phyloP scores from a whole-genome alignment of 2,329 filamentous ascomycete genomes.

The Pestalotiopsis sp. region DNA sequence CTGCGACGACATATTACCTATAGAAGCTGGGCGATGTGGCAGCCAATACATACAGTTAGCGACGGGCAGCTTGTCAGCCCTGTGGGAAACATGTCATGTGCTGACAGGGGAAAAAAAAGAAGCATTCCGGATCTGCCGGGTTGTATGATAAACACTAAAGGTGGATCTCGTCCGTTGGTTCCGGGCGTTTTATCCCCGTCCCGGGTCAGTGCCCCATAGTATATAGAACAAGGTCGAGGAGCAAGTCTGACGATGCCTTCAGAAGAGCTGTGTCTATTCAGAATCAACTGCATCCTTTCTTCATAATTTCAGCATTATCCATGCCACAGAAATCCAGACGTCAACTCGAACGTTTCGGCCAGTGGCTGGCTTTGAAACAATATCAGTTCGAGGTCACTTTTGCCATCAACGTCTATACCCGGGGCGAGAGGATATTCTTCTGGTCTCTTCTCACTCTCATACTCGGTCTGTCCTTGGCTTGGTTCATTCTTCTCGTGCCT shows the following conservation, averaged over 20 bases:
- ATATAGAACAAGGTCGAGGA: not conserved
- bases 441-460: slow-evolving; percentile 1
- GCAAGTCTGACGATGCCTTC: not conserved
- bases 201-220: not conserved
- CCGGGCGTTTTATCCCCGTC: not conserved
- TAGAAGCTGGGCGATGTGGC: not conserved
- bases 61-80: not conserved
- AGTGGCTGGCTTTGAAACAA: not conserved
- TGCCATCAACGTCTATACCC: slow-evolving; percentile 7
- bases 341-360: not conserved
- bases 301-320: not conserved
- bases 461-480: not conserved
- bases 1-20: not conserved
- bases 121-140: not conserved
- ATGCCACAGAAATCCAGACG: not conserved
- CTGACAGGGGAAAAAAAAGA: not conserved
- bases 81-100: not conserved
- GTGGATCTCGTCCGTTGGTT: not conserved
- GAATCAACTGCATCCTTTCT: not conserved
- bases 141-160: not conserved
- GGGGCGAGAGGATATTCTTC: not conserved
- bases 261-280: not conserved
- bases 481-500: not conserved
- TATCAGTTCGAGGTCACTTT: slow-evolving; percentile 5
- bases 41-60: not conserved